Conservation (phyloP, 805 yeast genomes). For the Yamadazyma endophytica region DNA sequence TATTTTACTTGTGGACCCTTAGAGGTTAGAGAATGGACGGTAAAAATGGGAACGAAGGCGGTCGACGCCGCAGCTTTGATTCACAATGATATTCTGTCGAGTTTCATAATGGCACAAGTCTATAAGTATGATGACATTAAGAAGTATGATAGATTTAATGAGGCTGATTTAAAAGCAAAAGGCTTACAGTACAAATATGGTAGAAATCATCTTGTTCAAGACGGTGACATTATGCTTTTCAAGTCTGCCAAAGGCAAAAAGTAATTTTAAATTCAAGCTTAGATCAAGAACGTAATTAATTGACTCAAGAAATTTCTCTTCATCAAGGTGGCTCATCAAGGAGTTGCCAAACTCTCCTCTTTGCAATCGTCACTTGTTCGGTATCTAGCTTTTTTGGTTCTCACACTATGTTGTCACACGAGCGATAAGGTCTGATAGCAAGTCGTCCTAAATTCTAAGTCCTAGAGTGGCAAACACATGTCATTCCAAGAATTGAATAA, state of each 20-base stretch:
- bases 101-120: constrained; percentile 77
- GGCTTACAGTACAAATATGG: constrained; percentile 69
- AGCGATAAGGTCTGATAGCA: too few relatives aligned
- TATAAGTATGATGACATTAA: constrained; percentile 61
- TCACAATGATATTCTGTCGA: constrained; percentile 78
- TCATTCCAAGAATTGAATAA: too few relatives aligned
- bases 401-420: too few relatives aligned
- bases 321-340: too few relatives aligned
- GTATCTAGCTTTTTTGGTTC: too few relatives aligned
- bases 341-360: too few relatives aligned
- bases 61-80: constrained; percentile 90
- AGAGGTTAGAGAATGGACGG: constrained; percentile 88
- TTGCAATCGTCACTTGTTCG: too few relatives aligned
- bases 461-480: too few relatives aligned
- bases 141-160: constrained; percentile 37
- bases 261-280: constrained; percentile 1
- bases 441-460: too few relatives aligned
- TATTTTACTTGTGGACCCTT: constrained; percentile 84
- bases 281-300: too few relatives aligned
- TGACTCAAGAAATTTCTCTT: too few relatives aligned
- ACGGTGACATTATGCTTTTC: constrained; percentile 76
- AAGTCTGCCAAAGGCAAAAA: constrained; percentile 65
- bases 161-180: constrained; percentile 45
- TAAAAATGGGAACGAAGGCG: constrained; percentile 70
- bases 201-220: constrained; percentile 73